Evolutionary conservation across 768 basidiomycete genomes (phyloP).

Genomic region (Amanita fuliginea): DNA sequence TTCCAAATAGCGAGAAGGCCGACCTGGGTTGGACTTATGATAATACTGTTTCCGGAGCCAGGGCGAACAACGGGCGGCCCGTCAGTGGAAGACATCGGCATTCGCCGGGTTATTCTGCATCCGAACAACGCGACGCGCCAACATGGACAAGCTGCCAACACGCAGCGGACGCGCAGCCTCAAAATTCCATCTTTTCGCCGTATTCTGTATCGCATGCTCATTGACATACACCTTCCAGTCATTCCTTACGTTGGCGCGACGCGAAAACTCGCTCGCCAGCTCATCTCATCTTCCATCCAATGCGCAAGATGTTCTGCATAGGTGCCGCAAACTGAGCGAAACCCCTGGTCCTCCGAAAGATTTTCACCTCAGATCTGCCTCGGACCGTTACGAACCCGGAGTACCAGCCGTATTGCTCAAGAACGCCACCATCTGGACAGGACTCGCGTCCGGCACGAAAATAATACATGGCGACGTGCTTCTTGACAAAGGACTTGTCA

Average conservation of each 20-base stretch:
- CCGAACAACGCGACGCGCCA: not conserved
- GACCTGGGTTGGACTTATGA: slow-evolving; percentile 54
- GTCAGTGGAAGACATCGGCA: slow-evolving; percentile 13
- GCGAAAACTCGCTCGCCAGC: slow-evolving; percentile 8
- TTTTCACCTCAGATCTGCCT: slow-evolving; percentile 29
- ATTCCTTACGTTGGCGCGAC: slow-evolving; percentile 8
- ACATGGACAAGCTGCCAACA: slow-evolving; percentile 25
- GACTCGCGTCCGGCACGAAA: slow-evolving; percentile 39
- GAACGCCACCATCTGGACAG: slow-evolving; percentile 66
- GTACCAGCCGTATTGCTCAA: slow-evolving; percentile 54
- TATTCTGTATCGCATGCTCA: slow-evolving; percentile 15
- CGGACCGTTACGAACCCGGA: slow-evolving; percentile 53
- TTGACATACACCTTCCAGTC: slow-evolving; percentile 16
- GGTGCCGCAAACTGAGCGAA: slow-evolving; percentile 36
- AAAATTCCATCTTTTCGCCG: slow-evolving; percentile 14
- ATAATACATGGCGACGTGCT: slow-evolving; percentile 47
- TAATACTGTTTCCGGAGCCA: slow-evolving; percentile 51
- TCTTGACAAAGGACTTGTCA: slow-evolving; percentile 48
- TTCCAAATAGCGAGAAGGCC: not conserved
- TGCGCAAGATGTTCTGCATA: slow-evolving; percentile 32
- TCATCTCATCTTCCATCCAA: slow-evolving; percentile 22
- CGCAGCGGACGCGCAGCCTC: slow-evolving; percentile 5
- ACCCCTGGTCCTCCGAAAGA: slow-evolving; percentile 34
- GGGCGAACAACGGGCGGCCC: slow-evolving; percentile 53
- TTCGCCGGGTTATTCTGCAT: not conserved